Percentiles rank a stretch among this genome's conserved stretches.
Evolutionary conservation across 306 rosid genomes (phyloP).

Genomic region (Calophaca sinica): DNA sequence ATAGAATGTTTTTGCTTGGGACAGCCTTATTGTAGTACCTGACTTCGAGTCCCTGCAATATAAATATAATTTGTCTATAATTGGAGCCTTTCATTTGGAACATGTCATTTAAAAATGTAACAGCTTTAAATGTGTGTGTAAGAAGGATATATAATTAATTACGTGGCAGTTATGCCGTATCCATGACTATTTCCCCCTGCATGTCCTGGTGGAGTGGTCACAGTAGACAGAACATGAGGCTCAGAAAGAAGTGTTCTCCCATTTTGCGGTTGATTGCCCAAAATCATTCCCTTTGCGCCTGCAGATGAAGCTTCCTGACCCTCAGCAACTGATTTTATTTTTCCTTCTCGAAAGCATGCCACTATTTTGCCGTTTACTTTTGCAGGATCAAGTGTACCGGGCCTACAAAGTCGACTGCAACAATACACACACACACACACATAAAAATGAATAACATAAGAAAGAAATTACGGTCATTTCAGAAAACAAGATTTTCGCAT

Average conservation of each 20-base stretch:
- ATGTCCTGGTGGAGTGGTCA: not conserved
- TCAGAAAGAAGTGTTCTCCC: conserved; percentile 56
- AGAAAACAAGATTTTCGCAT: too few species aligned
- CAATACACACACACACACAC: not conserved
- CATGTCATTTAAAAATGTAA: not conserved
- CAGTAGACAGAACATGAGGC: conserved; percentile 56
- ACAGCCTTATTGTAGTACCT: conserved; percentile 14
- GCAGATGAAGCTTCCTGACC: conserved; percentile 50
- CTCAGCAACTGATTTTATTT: conserved; percentile 52
- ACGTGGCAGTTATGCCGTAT: conserved; percentile 16
- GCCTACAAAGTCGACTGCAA: conserved; percentile 48
- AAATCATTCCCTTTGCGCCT: conserved; percentile 67
- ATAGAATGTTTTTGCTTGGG: conserved; percentile 27
- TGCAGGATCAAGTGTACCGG: conserved; percentile 54
- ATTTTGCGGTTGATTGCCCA: conserved; percentile 39
- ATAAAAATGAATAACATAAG: too few species aligned
- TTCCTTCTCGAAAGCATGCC: conserved; percentile 54
- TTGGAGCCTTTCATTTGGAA: not conserved
- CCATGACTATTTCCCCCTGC: too few species aligned
- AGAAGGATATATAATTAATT: not conserved
- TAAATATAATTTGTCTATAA: not conserved
- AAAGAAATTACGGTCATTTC: too few species aligned
- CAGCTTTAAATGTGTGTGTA: not conserved
- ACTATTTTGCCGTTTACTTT: conserved; percentile 66
- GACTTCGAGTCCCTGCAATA: conserved; percentile 22